Conservation (phyloP, 2,329 filamentous ascomycete species). For the Dothideomycetes sp. region DNA sequence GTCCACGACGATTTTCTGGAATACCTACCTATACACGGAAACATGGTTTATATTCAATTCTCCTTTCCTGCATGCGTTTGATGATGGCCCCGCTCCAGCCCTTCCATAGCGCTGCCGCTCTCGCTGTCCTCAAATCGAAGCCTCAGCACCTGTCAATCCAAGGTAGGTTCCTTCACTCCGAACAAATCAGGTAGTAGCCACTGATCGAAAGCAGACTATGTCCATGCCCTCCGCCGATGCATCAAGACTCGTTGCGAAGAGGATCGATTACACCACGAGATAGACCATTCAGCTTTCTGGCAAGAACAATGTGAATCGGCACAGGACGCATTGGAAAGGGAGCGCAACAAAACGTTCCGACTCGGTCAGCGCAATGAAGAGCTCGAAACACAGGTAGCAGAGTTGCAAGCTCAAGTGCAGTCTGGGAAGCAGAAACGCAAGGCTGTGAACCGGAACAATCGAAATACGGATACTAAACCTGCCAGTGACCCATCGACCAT, state of each 20-base stretch:
- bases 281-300: slow-evolving; percentile 1
- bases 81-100: slow-evolving; percentile 3
- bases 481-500: background rate
- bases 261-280: background rate
- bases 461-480: background rate
- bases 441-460: background rate
- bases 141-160: slow-evolving; percentile 26
- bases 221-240: slow-evolving; percentile 19
- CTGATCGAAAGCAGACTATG: slow-evolving; percentile 17
- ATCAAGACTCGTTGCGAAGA: slow-evolving; percentile 20
- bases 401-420: background rate
- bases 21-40: too few relatives aligned
- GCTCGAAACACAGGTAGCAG: background rate
- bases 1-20: too few relatives aligned
- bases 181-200: background rate
- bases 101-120: slow-evolving; percentile 19
- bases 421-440: slow-evolving; percentile 5
- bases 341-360: background rate
- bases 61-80: too few relatives aligned
- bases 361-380: slow-evolving; percentile 4
- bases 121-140: slow-evolving; percentile 29
- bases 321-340: slow-evolving; percentile 17
- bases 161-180: slow-evolving; percentile 16
- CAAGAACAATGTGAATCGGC: slow-evolving; percentile 16
- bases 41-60: too few relatives aligned